Conservation (phyloP, 805 yeast genomes). For the Starmerella asiatica region DNA sequence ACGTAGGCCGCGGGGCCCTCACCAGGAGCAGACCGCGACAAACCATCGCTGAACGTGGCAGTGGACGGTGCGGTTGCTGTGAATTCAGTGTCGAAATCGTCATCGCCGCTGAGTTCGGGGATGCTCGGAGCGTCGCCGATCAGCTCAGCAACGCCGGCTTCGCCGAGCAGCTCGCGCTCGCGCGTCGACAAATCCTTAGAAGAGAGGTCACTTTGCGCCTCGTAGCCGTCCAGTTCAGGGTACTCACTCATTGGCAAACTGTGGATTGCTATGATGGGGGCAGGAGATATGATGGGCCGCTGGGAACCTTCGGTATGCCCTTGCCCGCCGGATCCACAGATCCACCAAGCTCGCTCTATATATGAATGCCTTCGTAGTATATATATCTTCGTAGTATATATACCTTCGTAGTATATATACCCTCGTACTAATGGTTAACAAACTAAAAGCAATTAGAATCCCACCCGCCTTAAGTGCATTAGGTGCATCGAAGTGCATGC, state of each 20-base stretch:
- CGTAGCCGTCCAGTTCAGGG: conserved; percentile 41
- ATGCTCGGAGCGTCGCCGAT: conserved; percentile 14
- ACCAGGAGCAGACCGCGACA: conserved; percentile 21
- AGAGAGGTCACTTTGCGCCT: conserved; percentile 23
- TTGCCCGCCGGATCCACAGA: too few relatives aligned
- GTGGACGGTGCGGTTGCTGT: conserved; percentile 3
- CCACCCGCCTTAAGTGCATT: too few relatives aligned
- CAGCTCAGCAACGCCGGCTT: conserved; percentile 28
- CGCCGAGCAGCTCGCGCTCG: conserved; percentile 33
- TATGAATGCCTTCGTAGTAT: too few relatives aligned
- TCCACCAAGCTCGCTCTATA: too few relatives aligned
- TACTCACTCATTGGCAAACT: conserved; percentile 44
- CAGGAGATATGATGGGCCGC: too few relatives aligned
- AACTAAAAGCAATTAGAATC: too few relatives aligned
- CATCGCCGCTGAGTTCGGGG: conserved; percentile 16
- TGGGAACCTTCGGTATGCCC: too few relatives aligned
- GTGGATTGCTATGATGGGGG: not conserved
- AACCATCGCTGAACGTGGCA: conserved; percentile 10
- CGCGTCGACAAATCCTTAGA: conserved; percentile 31
- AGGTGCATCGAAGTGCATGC: too few relatives aligned
- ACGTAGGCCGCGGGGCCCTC: conserved; percentile 19
- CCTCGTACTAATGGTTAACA: too few relatives aligned
- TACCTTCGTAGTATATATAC: too few relatives aligned
- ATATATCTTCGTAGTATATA: too few relatives aligned
- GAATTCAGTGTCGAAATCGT: conserved; percentile 9